Evolutionary conservation across 1,284 basidiomycete species (phyloP).

Genomic region (Athelia sp.): DNA sequence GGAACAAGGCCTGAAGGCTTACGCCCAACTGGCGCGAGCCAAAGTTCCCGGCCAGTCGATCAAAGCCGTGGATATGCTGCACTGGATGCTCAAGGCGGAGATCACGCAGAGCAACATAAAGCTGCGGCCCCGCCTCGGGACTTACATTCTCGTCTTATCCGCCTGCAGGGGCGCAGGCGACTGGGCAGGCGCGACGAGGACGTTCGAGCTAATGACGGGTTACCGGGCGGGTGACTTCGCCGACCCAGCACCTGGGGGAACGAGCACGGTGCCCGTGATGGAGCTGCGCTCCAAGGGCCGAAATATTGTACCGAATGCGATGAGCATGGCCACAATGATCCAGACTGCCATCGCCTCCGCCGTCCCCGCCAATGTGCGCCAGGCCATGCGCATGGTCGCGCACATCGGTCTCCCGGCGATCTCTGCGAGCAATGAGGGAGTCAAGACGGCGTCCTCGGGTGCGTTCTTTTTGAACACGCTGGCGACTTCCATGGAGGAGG

Average conservation of each 20-base stretch:
- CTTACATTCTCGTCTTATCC: constrained; percentile 51
- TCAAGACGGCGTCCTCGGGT: constrained; percentile 22
- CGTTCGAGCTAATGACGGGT: constrained; percentile 67
- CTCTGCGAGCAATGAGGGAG: constrained; percentile 14
- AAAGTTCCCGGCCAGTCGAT: constrained; percentile 24
- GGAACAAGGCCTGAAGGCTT: constrained; percentile 52
- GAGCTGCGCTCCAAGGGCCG: constrained; percentile 36
- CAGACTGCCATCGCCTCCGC: constrained; percentile 46
- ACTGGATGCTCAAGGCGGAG: constrained; percentile 59
- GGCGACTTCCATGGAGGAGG: constrained; percentile 18
- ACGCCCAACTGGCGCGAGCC: constrained; percentile 34
- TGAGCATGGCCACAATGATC: constrained; percentile 47
- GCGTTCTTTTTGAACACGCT: constrained; percentile 33
- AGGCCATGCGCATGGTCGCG: constrained; percentile 52
- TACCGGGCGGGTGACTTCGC: constrained; percentile 48
- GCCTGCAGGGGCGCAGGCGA: constrained; percentile 57
- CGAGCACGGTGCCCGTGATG: constrained; percentile 10
- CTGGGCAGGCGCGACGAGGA: constrained; percentile 50
- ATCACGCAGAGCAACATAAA: constrained; percentile 29
- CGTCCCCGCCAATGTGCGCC: constrained; percentile 44
- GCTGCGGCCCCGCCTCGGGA: constrained; percentile 42
- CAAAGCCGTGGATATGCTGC: constrained; percentile 47
- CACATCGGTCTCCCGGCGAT: constrained; percentile 26
- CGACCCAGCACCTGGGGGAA: constrained; percentile 31
- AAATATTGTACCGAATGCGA: constrained; percentile 38